Conservation (phyloP, 2,329 filamentous ascomycete genomes). For the Trichoderma semiorbis region DNA sequence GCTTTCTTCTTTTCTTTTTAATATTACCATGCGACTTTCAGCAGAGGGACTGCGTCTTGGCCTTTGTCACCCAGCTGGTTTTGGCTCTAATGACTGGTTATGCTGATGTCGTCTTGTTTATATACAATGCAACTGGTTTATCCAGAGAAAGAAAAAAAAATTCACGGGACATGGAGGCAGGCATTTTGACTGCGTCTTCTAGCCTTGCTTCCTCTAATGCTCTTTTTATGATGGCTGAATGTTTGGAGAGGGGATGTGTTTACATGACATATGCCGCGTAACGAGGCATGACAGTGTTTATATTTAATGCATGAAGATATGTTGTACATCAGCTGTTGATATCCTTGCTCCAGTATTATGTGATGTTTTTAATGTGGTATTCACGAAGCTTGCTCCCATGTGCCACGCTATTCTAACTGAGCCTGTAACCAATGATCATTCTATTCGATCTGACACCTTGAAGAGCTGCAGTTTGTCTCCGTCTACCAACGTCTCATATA, state of each 20-base stretch:
- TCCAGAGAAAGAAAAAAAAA: background rate
- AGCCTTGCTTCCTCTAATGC: constrained; percentile 4
- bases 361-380: background rate
- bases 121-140: background rate
- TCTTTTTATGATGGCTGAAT: constrained; percentile 1
- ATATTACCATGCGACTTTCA: background rate
- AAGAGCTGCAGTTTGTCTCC: background rate
- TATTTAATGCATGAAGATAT: constrained; percentile 10
- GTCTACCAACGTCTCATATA: background rate
- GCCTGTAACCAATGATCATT: background rate
- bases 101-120: background rate
- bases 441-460: background rate
- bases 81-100: background rate
- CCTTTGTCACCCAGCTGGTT: background rate
- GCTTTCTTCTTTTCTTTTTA: background rate
- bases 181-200: background rate
- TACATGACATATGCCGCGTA: constrained; percentile 7
- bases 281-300: constrained; percentile 5
- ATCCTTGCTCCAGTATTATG: background rate
- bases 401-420: background rate
- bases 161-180: background rate
- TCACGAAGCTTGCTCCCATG: background rate
- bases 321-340: constrained; percentile 1
- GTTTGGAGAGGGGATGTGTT: constrained; percentile 1
- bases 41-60: background rate